A percentile compares a stretch with the other conserved stretches of the same genome.
These are phyloP conservation scores for Helichrysum umbraculigerum DNA, from an alignment of 129 eudicot species.

Conservation along the genomic window DNA sequence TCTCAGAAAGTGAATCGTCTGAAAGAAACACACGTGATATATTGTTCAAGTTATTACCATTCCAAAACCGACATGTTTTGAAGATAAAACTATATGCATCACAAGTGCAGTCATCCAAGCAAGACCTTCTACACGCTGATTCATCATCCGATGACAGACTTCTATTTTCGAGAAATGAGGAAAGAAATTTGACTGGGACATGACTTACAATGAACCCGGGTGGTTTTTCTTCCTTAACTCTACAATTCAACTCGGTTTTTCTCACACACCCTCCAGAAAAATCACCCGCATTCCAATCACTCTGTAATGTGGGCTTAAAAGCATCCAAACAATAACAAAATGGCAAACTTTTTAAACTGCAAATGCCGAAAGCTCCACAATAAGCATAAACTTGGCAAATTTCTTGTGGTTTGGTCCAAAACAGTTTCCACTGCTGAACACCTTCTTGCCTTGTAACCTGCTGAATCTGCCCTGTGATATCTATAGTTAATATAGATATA, in stretches of 20 bases:
- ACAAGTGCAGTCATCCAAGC: conserved; percentile 22
- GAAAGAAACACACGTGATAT: conserved; percentile 28
- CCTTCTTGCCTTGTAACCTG: conserved; percentile 10
- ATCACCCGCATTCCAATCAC: conserved; percentile 25
- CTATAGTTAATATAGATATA: conserved; percentile 41
- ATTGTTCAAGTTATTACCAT: conserved; percentile 45
- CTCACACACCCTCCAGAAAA: conserved; percentile 42
- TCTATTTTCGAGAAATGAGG: background rate
- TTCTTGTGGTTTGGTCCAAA: conserved; percentile 52
- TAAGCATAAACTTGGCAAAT: conserved; percentile 41
- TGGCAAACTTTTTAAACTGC: conserved; percentile 29
- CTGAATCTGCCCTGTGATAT: conserved; percentile 45
- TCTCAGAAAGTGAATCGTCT: conserved; percentile 33
- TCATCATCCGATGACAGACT: background rate
- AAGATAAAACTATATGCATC: conserved; percentile 25
- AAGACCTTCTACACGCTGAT: conserved; percentile 24
- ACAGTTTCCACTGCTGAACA: conserved; percentile 35
- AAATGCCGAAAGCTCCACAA: conserved; percentile 57
- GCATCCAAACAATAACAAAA: conserved; percentile 47
- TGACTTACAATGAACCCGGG: background rate
- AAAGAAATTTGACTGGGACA: background rate
- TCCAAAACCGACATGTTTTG: conserved; percentile 53
- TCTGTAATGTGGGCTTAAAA: conserved; percentile 21
- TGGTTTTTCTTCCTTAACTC: background rate
- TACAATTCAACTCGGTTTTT: conserved; percentile 19